phyloP scores from a whole-genome alignment of 371 early-diverging fungal genomes.

The Dichotomocladium elegans region DNA sequence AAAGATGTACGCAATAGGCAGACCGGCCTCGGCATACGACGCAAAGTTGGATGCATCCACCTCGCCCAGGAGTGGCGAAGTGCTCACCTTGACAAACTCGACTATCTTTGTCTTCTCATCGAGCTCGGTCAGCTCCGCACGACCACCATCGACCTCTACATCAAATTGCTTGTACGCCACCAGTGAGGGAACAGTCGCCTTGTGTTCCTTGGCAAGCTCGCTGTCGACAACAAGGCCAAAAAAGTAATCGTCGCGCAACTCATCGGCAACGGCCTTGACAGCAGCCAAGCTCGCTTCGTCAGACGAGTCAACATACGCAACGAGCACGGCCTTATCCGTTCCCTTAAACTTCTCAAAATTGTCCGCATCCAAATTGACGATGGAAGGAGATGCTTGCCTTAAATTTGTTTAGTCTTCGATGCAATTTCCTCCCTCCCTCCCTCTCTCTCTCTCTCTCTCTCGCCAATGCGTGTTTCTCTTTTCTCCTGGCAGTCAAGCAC shows the following conservation, averaged over 20 bases:
- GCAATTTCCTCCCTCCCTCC: background rate
- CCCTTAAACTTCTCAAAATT: conserved; percentile 69
- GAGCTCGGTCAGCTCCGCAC: conserved; percentile 55
- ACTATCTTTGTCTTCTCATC: conserved; percentile 52
- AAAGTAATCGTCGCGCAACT: conserved; percentile 74
- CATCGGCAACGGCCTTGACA: conserved; percentile 66
- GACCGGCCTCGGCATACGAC: conserved; percentile 74
- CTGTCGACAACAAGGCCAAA: conserved; percentile 78
- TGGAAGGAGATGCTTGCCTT: conserved; percentile 76
- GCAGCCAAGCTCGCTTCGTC: conserved; percentile 57
- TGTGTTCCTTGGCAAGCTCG: conserved; percentile 39
- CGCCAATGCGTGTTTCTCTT: too few species aligned
- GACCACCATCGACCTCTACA: conserved; percentile 53
- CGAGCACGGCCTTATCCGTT: conserved; percentile 83
- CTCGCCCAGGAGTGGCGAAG: conserved; percentile 87
- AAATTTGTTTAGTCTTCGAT: background rate
- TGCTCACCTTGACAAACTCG: conserved; percentile 68
- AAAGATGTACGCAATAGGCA: conserved; percentile 90
- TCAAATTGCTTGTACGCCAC: conserved; percentile 91
- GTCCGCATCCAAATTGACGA: conserved; percentile 63
- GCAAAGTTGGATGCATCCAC: conserved; percentile 85
- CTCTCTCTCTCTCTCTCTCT: background rate
- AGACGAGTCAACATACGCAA: conserved; percentile 69
- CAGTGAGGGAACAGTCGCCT: conserved; percentile 58
- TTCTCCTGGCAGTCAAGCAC: too few species aligned